Evolutionary conservation across 441 rosid genomes (phyloP).

Genomic region (Aquilaria agallochum): DNA sequence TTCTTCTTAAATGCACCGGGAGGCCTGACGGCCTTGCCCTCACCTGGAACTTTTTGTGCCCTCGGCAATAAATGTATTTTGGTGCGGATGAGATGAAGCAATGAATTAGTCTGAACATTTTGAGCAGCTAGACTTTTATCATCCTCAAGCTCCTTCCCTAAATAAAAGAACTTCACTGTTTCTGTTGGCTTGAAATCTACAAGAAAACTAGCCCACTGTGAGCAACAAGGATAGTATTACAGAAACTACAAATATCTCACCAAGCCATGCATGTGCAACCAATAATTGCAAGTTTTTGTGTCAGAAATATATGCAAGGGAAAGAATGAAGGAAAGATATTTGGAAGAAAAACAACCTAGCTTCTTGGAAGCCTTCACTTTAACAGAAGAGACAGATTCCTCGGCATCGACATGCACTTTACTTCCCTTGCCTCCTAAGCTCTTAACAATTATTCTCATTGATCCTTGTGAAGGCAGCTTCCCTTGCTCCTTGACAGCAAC

Average conservation of each 20-base stretch:
- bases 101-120: slow-evolving; percentile 87
- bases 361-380: slow-evolving; percentile 91
- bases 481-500: slow-evolving; percentile 90
- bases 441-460: slow-evolving; percentile 88
- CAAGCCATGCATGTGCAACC: slow-evolving; percentile 1
- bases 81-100: slow-evolving; percentile 95
- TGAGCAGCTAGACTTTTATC: slow-evolving; percentile 70
- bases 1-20: slow-evolving; percentile 99
- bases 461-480: slow-evolving; percentile 76
- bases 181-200: slow-evolving; percentile 94
- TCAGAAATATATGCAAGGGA: not conserved
- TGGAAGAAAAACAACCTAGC: slow-evolving; percentile 66
- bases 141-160: slow-evolving; percentile 95
- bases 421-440: slow-evolving; percentile 99
- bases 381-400: slow-evolving; percentile 77
- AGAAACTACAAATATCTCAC: slow-evolving; percentile 13
- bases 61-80: slow-evolving; percentile 76
- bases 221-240: slow-evolving; percentile 15
- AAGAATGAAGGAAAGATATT: slow-evolving; percentile 8
- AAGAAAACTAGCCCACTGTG: slow-evolving; percentile 16
- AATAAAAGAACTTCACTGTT: slow-evolving; percentile 70
- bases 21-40: slow-evolving; percentile 89
- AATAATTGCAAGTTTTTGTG: not conserved
- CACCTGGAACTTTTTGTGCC: slow-evolving; percentile 92
- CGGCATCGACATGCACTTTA: slow-evolving; percentile 85